Percentiles rank a stretch among this genome's conserved stretches.
Conservation (phyloP, 768 basidiomycete species). For the Phylloporus sp. region DNA sequence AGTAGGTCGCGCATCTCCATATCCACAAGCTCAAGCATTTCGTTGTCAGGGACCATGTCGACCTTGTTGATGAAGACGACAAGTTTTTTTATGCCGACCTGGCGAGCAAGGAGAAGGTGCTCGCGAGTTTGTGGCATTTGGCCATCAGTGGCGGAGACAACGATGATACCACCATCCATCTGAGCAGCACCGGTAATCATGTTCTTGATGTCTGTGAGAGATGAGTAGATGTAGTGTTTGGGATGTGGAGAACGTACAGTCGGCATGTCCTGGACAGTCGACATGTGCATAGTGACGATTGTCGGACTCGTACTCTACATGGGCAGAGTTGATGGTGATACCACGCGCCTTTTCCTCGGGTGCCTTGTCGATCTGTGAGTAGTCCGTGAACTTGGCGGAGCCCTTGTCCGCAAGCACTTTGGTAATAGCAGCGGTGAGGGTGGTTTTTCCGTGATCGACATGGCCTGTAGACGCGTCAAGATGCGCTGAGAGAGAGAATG, state of each 20-base stretch:
- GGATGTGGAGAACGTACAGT: slow-evolving; percentile 54
- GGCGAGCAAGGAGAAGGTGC: slow-evolving; percentile 94
- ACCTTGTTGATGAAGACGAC: slow-evolving; percentile 99
- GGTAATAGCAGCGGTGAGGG: slow-evolving; percentile 92
- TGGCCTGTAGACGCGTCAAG: slow-evolving; percentile 50
- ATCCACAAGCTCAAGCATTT: slow-evolving; percentile 99
- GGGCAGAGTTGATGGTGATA: slow-evolving; percentile 98
- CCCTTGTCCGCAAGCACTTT: slow-evolving; percentile 80
- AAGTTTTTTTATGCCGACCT: slow-evolving; percentile 95
- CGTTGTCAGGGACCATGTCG: slow-evolving; percentile 91
- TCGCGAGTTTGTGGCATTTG: slow-evolving; percentile 99
- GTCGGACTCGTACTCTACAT: slow-evolving; percentile 96
- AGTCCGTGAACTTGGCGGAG: slow-evolving; percentile 86
- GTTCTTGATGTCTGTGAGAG: slow-evolving; percentile 81
- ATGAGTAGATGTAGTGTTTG: slow-evolving; percentile 4
- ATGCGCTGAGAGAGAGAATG: slow-evolving; percentile 11
- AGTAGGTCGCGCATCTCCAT: slow-evolving; percentile 99
- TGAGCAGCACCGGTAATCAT: slow-evolving; percentile 99
- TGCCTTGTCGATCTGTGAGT: slow-evolving; percentile 97
- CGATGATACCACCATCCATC: slow-evolving; percentile 94
- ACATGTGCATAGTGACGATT: slow-evolving; percentile 94
- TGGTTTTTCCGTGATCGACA: slow-evolving; percentile 98
- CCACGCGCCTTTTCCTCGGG: slow-evolving; percentile 99
- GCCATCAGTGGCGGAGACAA: slow-evolving; percentile 97
- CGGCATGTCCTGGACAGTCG: slow-evolving; percentile 95